Evolutionary conservation across 768 basidiomycete species (phyloP).

Genomic region (Suillus americanus): DNA sequence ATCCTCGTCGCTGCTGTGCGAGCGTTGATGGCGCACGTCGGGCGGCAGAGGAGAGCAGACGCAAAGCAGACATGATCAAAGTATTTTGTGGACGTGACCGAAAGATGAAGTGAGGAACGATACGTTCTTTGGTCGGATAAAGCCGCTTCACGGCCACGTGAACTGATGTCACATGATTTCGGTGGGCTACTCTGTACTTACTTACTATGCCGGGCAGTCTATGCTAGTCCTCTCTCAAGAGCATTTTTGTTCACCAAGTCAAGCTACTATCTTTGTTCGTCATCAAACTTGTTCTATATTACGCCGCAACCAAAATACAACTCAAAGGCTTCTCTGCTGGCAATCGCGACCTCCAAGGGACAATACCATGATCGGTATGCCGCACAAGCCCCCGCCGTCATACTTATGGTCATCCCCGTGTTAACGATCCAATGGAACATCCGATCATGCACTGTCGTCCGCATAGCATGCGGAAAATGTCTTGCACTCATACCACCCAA

Average conservation of each 20-base stretch:
- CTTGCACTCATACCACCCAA: background rate
- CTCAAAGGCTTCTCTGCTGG: background rate
- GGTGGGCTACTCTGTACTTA: background rate
- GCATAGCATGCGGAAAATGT: background rate
- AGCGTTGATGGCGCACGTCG: slow-evolving; percentile 57
- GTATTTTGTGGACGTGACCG: slow-evolving; percentile 12
- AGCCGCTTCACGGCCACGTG: slow-evolving; percentile 27
- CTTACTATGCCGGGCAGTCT: no score
- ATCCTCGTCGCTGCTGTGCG: slow-evolving; percentile 69
- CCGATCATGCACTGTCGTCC: background rate
- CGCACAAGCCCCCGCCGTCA: background rate
- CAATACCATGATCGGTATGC: no score
- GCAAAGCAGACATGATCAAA: slow-evolving; percentile 69
- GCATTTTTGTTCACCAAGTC: no score
- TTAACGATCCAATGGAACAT: background rate
- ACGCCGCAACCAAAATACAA: background rate
- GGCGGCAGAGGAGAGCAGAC: slow-evolving; percentile 63
- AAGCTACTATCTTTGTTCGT: background rate
- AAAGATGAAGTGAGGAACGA: slow-evolving; percentile 1
- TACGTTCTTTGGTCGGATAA: slow-evolving; percentile 21
- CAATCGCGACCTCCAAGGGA: no score
- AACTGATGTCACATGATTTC: slow-evolving; percentile 12
- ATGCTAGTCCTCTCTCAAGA: no score
- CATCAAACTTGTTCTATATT: background rate
- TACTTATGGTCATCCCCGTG: background rate